phyloP scores from a whole-genome alignment of 2,329 filamentous ascomycete genomes.

The Alternaria hordeiaustralica region DNA sequence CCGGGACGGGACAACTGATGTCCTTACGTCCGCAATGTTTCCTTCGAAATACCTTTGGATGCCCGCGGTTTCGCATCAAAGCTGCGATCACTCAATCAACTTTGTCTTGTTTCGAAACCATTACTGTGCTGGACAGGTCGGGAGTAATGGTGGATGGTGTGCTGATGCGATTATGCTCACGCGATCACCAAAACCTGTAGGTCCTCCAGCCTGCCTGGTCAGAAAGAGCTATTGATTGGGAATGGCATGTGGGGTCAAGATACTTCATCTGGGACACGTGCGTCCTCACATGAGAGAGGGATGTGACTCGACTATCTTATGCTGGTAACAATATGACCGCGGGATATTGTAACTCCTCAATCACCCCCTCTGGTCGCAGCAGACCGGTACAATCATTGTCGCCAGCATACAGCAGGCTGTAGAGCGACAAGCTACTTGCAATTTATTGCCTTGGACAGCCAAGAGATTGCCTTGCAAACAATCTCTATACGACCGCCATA shows the following conservation, averaged over 20 bases:
- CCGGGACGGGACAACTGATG: not conserved
- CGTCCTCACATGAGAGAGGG: not conserved
- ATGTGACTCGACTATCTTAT: not conserved
- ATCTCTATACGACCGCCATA: not conserved
- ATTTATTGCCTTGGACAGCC: not conserved
- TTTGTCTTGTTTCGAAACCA: not conserved
- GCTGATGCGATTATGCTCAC: not conserved
- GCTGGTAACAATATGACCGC: not conserved
- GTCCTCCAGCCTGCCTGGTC: not conserved
- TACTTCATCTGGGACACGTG: not conserved
- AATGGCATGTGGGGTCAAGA: not conserved
- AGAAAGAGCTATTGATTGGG: not conserved
- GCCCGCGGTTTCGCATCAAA: not conserved
- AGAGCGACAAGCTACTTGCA: not conserved
- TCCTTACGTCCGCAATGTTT: not conserved
- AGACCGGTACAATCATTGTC: not conserved
- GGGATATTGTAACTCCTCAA: not conserved
- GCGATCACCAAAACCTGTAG: not conserved
- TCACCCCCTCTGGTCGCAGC: not conserved
- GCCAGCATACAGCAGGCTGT: not conserved
- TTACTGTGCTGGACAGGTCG: not conserved
- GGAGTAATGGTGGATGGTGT: not conserved
- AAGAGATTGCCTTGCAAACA: not conserved
- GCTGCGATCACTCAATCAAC: not conserved
- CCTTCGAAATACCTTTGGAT: not conserved